A percentile compares a stretch with the other conserved stretches of the same genome.
These are phyloP conservation scores for Ogataea pini DNA, from an alignment of 805 yeast species.

Conservation along the genomic window DNA sequence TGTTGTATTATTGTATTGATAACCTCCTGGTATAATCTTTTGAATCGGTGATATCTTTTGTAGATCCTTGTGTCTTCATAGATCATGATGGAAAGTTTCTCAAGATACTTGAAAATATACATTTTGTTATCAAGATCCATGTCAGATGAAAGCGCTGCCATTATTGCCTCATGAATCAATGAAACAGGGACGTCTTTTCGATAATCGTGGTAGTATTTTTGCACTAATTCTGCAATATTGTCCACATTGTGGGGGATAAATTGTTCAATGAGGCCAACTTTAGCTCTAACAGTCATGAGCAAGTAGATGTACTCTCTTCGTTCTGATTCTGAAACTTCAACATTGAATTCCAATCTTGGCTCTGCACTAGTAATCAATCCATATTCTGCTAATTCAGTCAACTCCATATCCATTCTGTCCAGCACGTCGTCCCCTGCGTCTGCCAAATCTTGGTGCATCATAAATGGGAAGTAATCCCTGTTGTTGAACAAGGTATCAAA, in stretches of 20 bases:
- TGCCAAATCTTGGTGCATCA: not conserved
- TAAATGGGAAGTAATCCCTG: conserved; percentile 1
- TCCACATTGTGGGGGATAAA: conserved; percentile 20
- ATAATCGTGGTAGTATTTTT: conserved; percentile 25
- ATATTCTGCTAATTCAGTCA: conserved; percentile 11
- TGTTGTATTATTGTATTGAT: conserved; percentile 27
- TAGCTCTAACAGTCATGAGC: conserved; percentile 20
- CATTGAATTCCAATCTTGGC: not conserved
- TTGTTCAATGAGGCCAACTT: conserved; percentile 20
- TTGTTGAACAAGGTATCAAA: conserved; percentile 16
- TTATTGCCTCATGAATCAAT: conserved; percentile 29
- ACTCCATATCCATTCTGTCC: conserved; percentile 10
- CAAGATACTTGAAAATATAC: conserved; percentile 23
- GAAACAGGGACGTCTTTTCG: conserved; percentile 25
- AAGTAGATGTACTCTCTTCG: conserved; percentile 17
- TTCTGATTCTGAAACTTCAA: conserved; percentile 7
- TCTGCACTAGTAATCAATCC: not conserved
- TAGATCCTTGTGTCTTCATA: conserved; percentile 17
- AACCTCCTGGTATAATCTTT: conserved; percentile 17
- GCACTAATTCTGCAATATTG: conserved; percentile 15
- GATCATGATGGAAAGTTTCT: conserved; percentile 24
- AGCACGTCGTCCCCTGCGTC: conserved; percentile 6
- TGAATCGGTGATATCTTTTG: conserved; percentile 17
- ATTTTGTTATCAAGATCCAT: conserved; percentile 22
- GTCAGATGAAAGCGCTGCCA: conserved; percentile 23